These are phyloP conservation scores for Didymella arachidicola DNA, from an alignment of 2,329 filamentous ascomycete genomes.

Conservation along the genomic window DNA sequence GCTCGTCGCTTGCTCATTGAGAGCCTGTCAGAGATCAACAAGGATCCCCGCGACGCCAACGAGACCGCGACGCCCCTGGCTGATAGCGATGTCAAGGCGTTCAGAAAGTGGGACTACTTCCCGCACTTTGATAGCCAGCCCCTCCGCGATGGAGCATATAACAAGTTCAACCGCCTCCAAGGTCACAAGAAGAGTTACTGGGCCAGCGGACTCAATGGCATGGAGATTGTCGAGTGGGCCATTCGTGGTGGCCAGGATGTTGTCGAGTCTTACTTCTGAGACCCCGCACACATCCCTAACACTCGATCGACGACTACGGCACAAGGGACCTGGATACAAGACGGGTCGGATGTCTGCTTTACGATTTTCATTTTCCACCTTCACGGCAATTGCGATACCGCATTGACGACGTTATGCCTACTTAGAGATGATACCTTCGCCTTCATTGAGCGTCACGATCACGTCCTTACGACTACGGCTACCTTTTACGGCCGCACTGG, in stretches of 20 bases:
- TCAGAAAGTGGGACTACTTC: constrained; percentile 52
- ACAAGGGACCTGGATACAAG: neutral
- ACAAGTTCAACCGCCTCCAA: constrained; percentile 45
- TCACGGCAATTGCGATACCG: constrained; percentile 15
- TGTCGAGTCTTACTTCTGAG: constrained; percentile 45
- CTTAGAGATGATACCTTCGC: constrained; percentile 36
- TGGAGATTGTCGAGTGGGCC: constrained; percentile 52
- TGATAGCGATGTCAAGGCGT: constrained; percentile 41
- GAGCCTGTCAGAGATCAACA: constrained; percentile 47
- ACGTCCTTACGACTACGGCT: constrained; percentile 30
- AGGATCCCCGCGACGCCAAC: constrained; percentile 46
- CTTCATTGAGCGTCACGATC: constrained; percentile 43
- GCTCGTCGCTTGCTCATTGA: constrained; percentile 38
- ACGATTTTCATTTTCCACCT: constrained; percentile 22
- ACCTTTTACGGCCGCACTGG: constrained; percentile 13
- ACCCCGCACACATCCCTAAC: neutral
- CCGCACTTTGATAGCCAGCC: constrained; percentile 46
- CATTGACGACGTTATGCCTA: constrained; percentile 26
- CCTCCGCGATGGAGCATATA: constrained; percentile 40
- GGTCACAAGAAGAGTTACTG: constrained; percentile 50
- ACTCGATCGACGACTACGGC: neutral
- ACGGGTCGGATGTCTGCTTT: constrained; percentile 11
- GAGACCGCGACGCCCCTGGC: constrained; percentile 29
- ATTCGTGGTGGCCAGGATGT: constrained; percentile 47
- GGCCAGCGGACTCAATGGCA: constrained; percentile 48